Evolutionary conservation across 2,329 filamentous ascomycete genomes (phyloP).

Genomic region (Cladobotryum mycophilum): DNA sequence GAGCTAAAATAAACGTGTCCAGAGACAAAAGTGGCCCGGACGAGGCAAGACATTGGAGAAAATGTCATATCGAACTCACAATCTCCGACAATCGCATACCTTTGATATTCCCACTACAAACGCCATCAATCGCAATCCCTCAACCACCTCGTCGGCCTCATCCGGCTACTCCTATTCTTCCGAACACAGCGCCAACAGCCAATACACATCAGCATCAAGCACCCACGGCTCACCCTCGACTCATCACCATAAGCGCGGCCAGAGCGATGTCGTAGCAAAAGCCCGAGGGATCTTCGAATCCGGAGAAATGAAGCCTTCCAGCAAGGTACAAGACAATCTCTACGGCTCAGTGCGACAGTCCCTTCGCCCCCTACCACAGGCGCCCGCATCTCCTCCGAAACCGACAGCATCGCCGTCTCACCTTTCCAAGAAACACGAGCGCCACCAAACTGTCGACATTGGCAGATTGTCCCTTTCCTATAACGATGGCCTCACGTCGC

Average conservation of each 20-base stretch:
- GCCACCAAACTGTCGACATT: constrained; percentile 61
- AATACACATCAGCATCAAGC: constrained; percentile 67
- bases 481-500: constrained; percentile 34
- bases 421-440: constrained; percentile 36
- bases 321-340: constrained; percentile 51
- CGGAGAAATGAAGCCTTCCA: constrained; percentile 37
- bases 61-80: constrained; percentile 54
- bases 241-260: constrained; percentile 71
- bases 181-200: constrained; percentile 50
- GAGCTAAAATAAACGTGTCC: not conserved
- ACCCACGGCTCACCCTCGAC: constrained; percentile 41
- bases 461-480: constrained; percentile 47
- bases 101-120: constrained; percentile 37
- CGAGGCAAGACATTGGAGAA: constrained; percentile 20
- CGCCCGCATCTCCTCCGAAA: constrained; percentile 45
- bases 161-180: constrained; percentile 59
- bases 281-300: constrained; percentile 44
- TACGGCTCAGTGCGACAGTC: constrained; percentile 71
- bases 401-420: constrained; percentile 28
- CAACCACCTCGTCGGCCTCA: constrained; percentile 64
- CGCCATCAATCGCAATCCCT: constrained; percentile 54
- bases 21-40: constrained; percentile 11
- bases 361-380: constrained; percentile 65
- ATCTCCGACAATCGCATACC: constrained; percentile 51
- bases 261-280: constrained; percentile 60